Evolutionary conservation across 257 asterid species (phyloP), one percentile per base, ranked within the genome.

Genomic region (Solanum bukasovii): DNA sequence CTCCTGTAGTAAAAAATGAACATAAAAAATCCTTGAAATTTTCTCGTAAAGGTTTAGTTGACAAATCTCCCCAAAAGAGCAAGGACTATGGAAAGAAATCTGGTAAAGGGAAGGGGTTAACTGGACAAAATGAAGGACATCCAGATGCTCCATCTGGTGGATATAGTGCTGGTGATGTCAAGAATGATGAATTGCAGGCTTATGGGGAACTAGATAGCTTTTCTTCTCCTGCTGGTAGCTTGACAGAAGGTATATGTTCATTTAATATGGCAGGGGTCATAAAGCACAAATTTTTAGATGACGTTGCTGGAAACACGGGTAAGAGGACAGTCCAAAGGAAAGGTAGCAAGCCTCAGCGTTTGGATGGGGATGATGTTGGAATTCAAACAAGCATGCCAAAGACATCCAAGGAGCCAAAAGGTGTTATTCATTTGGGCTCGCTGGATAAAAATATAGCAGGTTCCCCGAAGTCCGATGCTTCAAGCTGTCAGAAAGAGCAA

Each of bases 381-480:
- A 87, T 88, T 89, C 89, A 92, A 83, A 87, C 89, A 73, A 89
- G 91, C 78, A 87, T 85, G 71, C 88, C 94, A 44, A 94, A 90
- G 94, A 73, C 91, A 85, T 87, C 93, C 34, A 95, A 91, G 86
- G 98, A 95, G 71, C 93, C 97, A 23, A 96, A 96, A 94, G 95
- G 95, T 68, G 99, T 97, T 87, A 96, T 96, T 88, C 99, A 96
- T 93, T 89, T 96, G 95, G 98, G 99, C 73, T 91, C 93, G 20
- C 91, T 98, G 71, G 93, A 90, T 89, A 94, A 91, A 92, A 94
- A 90, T 72, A 59, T 89, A 37, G 87, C 92, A 65, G 92, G 91
- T 87, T 92, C 98, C 86, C 95, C 95, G 1, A 92, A 87, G 90
- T 89, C 96, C 78, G 98, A 96, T 86, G 91, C 92, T 88, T 93